Evolutionary conservation across 2,329 filamentous ascomycete genomes (phyloP).

Genomic region (Tolypocladium capitatum): DNA sequence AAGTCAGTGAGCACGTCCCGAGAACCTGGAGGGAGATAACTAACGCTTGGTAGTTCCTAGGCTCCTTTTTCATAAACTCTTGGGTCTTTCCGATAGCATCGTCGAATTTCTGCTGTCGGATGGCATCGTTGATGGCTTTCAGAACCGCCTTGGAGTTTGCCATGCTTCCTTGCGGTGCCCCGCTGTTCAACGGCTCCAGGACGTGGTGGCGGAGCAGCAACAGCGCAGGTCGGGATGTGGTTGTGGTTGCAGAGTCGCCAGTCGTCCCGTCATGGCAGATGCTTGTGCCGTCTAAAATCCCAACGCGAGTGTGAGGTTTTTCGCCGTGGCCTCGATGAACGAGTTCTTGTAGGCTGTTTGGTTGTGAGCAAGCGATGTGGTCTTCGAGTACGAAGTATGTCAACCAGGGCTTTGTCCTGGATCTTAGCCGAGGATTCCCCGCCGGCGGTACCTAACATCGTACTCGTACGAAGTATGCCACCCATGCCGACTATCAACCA

Average conservation of each 20-base stretch:
- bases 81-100: slow-evolving; percentile 58
- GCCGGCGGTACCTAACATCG: too few relatives aligned
- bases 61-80: slow-evolving; percentile 56
- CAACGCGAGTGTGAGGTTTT: not conserved
- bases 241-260: not conserved
- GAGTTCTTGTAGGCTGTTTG: not conserved
- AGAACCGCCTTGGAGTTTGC: slow-evolving; percentile 55
- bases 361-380: not conserved
- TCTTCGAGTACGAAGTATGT: not conserved
- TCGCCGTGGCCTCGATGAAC: not conserved
- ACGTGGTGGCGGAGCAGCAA: not conserved
- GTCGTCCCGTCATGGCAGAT: not conserved
- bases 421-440: not conserved
- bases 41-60: slow-evolving; percentile 71
- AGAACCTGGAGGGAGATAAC: slow-evolving; percentile 12
- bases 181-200: not conserved
- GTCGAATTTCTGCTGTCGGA: slow-evolving; percentile 68
- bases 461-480: too few relatives aligned
- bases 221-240: not conserved
- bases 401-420: not conserved
- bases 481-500: too few relatives aligned
- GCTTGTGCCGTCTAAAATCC: not conserved
- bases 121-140: slow-evolving; percentile 66
- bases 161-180: slow-evolving; percentile 20
- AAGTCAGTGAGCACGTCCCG: slow-evolving; percentile 3